Evolutionary conservation across 2,329 filamentous ascomycete species (phyloP).

Genomic region (Fusarium sp.): DNA sequence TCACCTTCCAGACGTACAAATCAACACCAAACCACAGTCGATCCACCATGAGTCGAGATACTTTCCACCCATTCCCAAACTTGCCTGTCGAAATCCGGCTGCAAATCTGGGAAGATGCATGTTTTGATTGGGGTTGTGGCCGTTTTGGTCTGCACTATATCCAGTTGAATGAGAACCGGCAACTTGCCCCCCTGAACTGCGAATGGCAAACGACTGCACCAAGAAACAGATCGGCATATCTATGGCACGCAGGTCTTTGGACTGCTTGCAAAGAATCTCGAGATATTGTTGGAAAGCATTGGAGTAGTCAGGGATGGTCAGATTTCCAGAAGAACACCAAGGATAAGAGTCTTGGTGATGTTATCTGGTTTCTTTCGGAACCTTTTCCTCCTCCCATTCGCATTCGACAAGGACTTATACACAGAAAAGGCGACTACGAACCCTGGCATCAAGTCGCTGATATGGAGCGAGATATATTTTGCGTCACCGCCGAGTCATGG

Average conservation of each 20-base stretch:
- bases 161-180: neutral
- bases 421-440: neutral
- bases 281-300: neutral
- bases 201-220: neutral
- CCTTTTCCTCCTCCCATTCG: neutral
- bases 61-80: neutral
- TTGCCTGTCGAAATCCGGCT: neutral
- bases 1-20: neutral
- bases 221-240: neutral
- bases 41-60: neutral
- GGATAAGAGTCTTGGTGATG: neutral
- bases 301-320: neutral
- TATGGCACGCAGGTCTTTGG: neutral
- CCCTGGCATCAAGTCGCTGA: neutral
- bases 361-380: neutral
- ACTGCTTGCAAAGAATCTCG: neutral
- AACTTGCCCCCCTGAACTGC: neutral
- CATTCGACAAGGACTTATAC: neutral
- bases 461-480: neutral
- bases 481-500: rapidly evolving
- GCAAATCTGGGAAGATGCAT: neutral
- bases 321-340: neutral
- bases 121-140: neutral
- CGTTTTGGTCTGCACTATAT: neutral
- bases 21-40: neutral